Percentiles rank a stretch among this genome's conserved stretches.
Conservation (phyloP, 108 stramenopile genomes). For the Discostella pseudostelligera region DNA sequence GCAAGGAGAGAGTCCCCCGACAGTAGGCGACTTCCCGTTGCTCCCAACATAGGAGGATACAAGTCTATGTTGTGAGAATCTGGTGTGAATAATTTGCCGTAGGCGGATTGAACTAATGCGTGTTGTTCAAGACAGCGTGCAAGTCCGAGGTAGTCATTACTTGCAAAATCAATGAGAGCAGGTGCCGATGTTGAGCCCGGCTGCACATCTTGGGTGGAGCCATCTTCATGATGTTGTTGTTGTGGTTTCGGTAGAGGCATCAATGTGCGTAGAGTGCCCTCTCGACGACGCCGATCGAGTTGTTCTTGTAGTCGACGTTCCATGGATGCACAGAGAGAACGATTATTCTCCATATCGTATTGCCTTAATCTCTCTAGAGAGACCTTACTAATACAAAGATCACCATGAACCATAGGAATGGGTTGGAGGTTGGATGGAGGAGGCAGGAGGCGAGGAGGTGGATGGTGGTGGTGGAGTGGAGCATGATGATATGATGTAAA, state of each 20-base stretch:
- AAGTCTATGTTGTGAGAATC: constrained; percentile 1
- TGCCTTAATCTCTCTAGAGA: too few species aligned
- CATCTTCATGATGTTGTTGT: constrained; percentile 1
- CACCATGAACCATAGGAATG: too few species aligned
- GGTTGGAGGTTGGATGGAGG: too few species aligned
- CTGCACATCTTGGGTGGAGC: too few species aligned
- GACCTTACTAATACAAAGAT: too few species aligned
- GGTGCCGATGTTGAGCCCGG: constrained; percentile 6
- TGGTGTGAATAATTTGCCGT: constrained; percentile 14
- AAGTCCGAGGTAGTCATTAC: constrained; percentile 96
- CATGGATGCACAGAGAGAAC: constrained; percentile 14
- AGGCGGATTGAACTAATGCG: constrained; percentile 47
- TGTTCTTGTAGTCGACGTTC: constrained; percentile 44
- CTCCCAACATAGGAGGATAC: constrained; percentile 50
- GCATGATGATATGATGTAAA: too few species aligned
- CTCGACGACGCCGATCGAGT: constrained; percentile 44
- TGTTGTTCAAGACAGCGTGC: constrained; percentile 68
- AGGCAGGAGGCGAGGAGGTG: too few species aligned
- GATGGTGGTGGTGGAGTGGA: too few species aligned
- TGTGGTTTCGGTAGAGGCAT: constrained; percentile 21
- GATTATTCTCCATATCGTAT: too few species aligned
- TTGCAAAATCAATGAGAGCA: constrained; percentile 85
- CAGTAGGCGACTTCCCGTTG: constrained; percentile 92
- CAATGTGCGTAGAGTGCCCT: constrained; percentile 50
- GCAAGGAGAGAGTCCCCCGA: constrained; percentile 86